Evolutionary conservation across 129 eudicot genomes (phyloP), one percentile per base, ranked within the genome.

Genomic region (Pseudognaphalium luteoalbum): DNA sequence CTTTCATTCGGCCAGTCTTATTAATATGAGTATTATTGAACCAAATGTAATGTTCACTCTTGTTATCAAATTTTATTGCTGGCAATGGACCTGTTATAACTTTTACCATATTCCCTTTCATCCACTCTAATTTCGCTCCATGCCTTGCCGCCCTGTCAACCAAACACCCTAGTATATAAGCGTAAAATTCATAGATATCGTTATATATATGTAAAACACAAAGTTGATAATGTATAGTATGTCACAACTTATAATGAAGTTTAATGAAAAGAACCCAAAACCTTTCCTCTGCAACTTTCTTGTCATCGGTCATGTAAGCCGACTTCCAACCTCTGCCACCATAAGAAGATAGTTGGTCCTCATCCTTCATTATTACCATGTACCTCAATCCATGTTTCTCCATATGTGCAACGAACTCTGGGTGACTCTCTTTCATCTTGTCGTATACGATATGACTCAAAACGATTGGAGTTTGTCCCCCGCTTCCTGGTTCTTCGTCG

Each of bases 381-480:
- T 79, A 71, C 0, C 33, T 72, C 37, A 80, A 12, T 21, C 83
- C 83, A 80, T 73, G 78, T 70, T 73, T 75, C 47, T 80, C 79
- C 1, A 80, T 33, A 14, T 41, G 52, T 10, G 74, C 35, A 35
- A 80, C 63, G 34, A 80, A 80, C 17, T 73, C 32, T 1, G 83
- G 79, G 35, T 80, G 64, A 44, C 11, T 80, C 39, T 65, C 47
- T 56, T 80, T 80, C 83, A 80, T 80, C 66, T 60, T 73, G n/a
- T 80, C 70, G 5, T 80, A 80, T 41, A 80, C 8, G 54, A 73
- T 66, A 66, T 80, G 98, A 67, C 98, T 88, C 6, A 93, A 86
- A 72, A 90, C 95, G 10, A 93, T 85, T 5, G 98, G 95, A 14
- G 98, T 92, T 77, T 92, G 94, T 76, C 98, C 98, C 59, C 96